Percentiles rank a stretch among this genome's conserved stretches.
Evolutionary conservation across 139 green algal genomes (phyloP).

Genomic region (Monoraphidium neglectum): DNA sequence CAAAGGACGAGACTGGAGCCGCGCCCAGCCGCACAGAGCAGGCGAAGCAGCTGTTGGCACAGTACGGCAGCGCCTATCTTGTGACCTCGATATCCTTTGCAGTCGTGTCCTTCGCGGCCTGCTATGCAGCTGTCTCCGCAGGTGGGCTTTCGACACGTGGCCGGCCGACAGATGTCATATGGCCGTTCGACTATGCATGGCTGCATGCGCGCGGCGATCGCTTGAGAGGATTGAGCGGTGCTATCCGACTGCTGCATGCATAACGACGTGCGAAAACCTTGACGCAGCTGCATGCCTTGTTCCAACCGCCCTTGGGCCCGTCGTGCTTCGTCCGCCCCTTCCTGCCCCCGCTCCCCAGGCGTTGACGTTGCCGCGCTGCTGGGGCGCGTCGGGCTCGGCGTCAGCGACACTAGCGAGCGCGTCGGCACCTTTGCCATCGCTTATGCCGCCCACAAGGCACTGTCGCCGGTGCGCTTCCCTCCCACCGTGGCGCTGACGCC

Average conservation of each 20-base stretch:
- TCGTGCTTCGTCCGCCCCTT: not conserved
- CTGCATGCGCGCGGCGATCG: no score
- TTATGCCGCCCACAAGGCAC: constrained; percentile 98
- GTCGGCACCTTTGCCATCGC: constrained; percentile 96
- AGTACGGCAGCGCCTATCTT: constrained; percentile 96
- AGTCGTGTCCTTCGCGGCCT: constrained; percentile 90
- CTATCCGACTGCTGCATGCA: no score
- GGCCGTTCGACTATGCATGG: no score
- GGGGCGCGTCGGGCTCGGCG: constrained; percentile 75
- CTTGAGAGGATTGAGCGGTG: no score
- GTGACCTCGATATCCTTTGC: constrained; percentile 97
- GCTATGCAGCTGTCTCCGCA: constrained; percentile 86
- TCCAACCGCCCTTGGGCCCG: no score
- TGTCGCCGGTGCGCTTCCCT: constrained; percentile 97
- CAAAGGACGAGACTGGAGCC: constrained; percentile 45
- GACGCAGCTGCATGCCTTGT: no score
- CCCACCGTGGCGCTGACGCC: constrained; percentile 98
- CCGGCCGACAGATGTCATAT: no score
- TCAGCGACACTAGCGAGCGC: constrained; percentile 73
- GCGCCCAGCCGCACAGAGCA: constrained; percentile 52
- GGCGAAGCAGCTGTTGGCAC: constrained; percentile 90
- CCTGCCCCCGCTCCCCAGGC: constrained; percentile 47
- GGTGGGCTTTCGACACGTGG: no score
- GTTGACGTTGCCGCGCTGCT: constrained; percentile 89
- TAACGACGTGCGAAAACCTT: no score